phyloP scores from a whole-genome alignment of 2,329 filamentous ascomycete genomes.

The Fusarium sp. region DNA sequence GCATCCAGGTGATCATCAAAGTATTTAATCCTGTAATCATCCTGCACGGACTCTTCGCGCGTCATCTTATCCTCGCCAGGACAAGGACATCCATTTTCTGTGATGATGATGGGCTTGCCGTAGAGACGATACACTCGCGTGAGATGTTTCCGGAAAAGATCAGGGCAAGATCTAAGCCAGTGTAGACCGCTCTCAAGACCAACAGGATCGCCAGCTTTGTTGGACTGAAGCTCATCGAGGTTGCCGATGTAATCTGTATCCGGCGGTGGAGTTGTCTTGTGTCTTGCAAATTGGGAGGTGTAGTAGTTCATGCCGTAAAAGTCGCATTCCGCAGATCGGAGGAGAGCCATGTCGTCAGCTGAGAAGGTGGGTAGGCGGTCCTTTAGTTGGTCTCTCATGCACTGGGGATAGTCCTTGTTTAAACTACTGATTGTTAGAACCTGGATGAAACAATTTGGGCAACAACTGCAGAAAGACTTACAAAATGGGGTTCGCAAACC shows the following conservation, averaged over 20 bases:
- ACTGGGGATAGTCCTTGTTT: constrained; percentile 49
- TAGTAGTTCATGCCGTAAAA: constrained; percentile 38
- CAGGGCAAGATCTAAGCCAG: constrained; percentile 28
- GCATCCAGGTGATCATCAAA: constrained; percentile 54
- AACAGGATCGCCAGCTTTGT: constrained; percentile 5
- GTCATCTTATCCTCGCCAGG: constrained; percentile 27
- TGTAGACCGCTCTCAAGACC: constrained; percentile 14
- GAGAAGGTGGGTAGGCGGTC: constrained; percentile 47
- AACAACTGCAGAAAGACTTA: not conserved
- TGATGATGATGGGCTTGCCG: constrained; percentile 30
- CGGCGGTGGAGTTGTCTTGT: not conserved
- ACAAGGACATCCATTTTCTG: constrained; percentile 32
- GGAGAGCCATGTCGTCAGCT: constrained; percentile 39
- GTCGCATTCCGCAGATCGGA: constrained; percentile 38
- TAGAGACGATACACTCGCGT: constrained; percentile 19
- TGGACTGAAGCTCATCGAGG: constrained; percentile 19
- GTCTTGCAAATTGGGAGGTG: constrained; percentile 27
- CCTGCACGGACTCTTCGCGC: constrained; percentile 49
- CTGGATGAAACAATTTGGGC: not conserved
- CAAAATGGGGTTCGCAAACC: constrained; percentile 55
- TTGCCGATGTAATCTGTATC: constrained; percentile 26
- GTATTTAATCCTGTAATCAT: constrained; percentile 52
- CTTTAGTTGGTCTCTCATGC: constrained; percentile 51
- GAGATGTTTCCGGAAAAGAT: constrained; percentile 30
- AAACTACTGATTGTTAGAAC: constrained; percentile 27